Evolutionary conservation across 2,329 filamentous ascomycete species (phyloP).

Genomic region (Sporothrix mexicana): DNA sequence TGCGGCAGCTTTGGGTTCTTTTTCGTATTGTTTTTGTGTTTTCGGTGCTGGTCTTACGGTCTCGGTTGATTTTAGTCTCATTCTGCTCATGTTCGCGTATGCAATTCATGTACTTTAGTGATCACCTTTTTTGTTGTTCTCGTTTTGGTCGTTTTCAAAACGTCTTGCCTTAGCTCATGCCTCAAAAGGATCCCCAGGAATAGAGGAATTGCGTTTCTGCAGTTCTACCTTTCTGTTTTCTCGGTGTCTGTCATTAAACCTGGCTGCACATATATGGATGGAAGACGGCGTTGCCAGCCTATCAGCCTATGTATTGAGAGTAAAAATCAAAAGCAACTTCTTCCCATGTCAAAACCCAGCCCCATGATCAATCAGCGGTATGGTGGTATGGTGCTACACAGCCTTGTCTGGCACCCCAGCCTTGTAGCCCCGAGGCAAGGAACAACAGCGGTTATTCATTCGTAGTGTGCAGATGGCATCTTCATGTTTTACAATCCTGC

Average conservation of each 20-base stretch:
- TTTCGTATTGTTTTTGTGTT: background rate
- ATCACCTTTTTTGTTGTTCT: background rate
- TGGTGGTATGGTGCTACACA: no score
- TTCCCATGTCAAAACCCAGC: no score
- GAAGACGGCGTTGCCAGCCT: background rate
- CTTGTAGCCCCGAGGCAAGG: no score
- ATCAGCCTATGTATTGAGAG: no score
- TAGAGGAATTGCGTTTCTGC: background rate
- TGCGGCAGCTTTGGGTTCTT: slow-evolving; percentile 20
- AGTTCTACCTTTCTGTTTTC: background rate
- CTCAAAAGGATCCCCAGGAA: background rate
- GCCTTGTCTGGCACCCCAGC: no score
- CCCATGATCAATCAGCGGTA: no score
- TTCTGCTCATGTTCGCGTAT: background rate
- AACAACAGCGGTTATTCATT: no score
- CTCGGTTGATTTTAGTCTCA: slow-evolving; percentile 4
- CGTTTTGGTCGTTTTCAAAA: background rate
- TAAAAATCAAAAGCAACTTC: no score
- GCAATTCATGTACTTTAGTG: background rate
- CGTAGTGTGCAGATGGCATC: no score
- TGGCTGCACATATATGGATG: background rate
- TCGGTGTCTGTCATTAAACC: no score
- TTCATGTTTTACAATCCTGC: no score
- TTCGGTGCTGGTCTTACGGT: slow-evolving; percentile 8
- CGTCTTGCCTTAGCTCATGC: no score